These are phyloP conservation scores for Zelonia costaricensis DNA, from an alignment of 208 protist genomes.

Conservation along the genomic window DNA sequence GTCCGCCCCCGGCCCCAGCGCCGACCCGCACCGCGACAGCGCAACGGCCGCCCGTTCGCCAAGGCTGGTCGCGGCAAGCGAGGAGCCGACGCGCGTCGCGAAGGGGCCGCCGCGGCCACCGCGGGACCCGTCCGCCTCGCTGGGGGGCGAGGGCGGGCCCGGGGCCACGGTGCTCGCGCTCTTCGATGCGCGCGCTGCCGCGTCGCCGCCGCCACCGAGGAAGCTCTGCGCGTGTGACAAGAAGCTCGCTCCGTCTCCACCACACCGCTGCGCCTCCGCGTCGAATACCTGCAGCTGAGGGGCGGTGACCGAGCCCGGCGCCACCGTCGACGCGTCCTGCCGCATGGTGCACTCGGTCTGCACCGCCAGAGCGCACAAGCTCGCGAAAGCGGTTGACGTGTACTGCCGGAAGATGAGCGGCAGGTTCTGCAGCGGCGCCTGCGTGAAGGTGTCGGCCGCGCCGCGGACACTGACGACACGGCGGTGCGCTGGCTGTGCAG, in stretches of 20 bases:
- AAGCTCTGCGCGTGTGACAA: too few relatives aligned
- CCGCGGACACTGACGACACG: not conserved
- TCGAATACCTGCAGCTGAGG: conserved; percentile 14
- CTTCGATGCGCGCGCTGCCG: too few relatives aligned
- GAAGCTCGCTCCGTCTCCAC: too few relatives aligned
- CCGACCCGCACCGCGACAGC: conserved; percentile 15
- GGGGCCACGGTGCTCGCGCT: not conserved
- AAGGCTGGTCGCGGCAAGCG: conserved; percentile 14
- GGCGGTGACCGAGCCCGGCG: not conserved
- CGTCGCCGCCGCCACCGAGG: too few relatives aligned
- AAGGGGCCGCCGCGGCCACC: not conserved
- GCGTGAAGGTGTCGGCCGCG: not conserved
- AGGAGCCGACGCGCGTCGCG: conserved; percentile 24
- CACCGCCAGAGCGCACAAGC: conserved; percentile 20
- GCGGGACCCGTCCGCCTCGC: too few relatives aligned
- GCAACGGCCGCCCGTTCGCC: conserved; percentile 17
- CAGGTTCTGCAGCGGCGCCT: conserved; percentile 10
- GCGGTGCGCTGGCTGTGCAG: not conserved
- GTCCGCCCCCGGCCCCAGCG: not conserved
- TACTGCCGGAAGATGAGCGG: conserved; percentile 41
- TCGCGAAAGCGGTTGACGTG: conserved; percentile 12
- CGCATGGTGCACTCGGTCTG: conserved; percentile 2
- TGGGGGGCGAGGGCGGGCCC: not conserved
- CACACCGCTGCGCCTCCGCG: conserved; percentile 8
- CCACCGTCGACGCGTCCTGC: not conserved